Conservation (phyloP, 352 stramenopile species). For the Thalassiosira mediterranea region DNA sequence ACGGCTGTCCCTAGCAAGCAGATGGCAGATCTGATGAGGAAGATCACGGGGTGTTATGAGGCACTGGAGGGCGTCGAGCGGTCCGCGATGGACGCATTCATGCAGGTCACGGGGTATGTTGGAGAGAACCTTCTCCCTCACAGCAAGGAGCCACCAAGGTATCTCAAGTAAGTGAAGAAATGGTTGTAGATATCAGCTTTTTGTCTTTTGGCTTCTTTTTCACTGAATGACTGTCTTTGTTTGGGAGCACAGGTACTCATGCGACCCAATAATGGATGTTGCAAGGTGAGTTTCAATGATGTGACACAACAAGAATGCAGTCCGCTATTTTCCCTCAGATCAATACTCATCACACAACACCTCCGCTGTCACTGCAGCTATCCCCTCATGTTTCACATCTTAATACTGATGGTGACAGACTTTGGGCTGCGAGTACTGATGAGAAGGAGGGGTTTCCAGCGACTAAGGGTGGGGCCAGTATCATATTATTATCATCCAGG, state of each 20-base stretch:
- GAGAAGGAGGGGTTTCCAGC: constrained; percentile 68
- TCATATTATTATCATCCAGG: constrained; percentile 81
- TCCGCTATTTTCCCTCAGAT: not conserved
- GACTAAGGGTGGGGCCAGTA: constrained; percentile 66
- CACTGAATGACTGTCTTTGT: constrained; percentile 1
- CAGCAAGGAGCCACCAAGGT: constrained; percentile 66
- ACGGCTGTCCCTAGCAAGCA: constrained; percentile 69
- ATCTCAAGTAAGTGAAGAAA: constrained; percentile 45
- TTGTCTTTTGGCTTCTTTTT: not conserved
- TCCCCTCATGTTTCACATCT: constrained; percentile 75
- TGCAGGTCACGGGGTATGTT: constrained; percentile 67
- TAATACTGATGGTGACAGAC: constrained; percentile 68
- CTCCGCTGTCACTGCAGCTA: constrained; percentile 56
- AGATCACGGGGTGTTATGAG: constrained; percentile 80
- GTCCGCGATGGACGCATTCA: constrained; percentile 64
- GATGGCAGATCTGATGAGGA: constrained; percentile 80
- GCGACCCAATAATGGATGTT: constrained; percentile 74
- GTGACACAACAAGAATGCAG: too few species aligned
- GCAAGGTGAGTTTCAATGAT: constrained; percentile 26
- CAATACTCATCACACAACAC: too few species aligned
- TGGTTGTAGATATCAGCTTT: not conserved
- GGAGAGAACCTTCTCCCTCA: constrained; percentile 42
- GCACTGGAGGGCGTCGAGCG: constrained; percentile 68
- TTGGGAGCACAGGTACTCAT: constrained; percentile 62
- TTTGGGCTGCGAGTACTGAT: constrained; percentile 69